Base-by-base conservation (phyloP, 2,329 filamentous ascomycete species). In the Ophiocordyceps sinensis region DNA sequence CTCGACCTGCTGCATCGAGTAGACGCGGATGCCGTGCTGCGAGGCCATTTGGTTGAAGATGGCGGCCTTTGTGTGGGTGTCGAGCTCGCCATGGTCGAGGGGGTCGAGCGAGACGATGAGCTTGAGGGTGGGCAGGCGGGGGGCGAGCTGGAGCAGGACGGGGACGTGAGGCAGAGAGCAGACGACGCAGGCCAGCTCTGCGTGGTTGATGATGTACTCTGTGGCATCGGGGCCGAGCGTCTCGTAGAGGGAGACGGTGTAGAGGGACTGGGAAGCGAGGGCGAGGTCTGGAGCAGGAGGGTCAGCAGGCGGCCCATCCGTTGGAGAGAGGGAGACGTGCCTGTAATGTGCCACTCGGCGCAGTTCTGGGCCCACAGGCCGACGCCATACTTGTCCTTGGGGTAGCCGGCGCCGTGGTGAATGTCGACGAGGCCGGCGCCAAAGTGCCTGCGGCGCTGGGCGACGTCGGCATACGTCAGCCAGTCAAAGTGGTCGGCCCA, bases 191-290 rank as follows among this genome's bases (percentile, higher is more conserved):
- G 71, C 62, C 43, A 96, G 67, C 46, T 79, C 73, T 41, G 86
- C 77, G 59, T 96, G 89, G 62, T 93, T 93, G 66, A 96, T 82
- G 61, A 98, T 95, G 65, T 85, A 96, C 64, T 96, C 87, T 43
- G 85, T 88, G 3, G 88, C 77, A 50, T 94, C 85, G 12, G 89
- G 82, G 10, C 89, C 89, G 5, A 98, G 75, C 12, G 89, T 95
- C 62, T 96, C 91, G 67, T 98, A 98, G 39, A 98, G 80, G 5
- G 89, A 94, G 42, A 98, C 87, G 19, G 82, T 85, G 64, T 73
- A 96, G 28, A 96, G 75, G 8, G 82, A 77, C 61, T 96, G 91
- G 12, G 87, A 91, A 65, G 85, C 78, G 57, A 84, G 80, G 32
- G 77, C 91, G 55, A 96, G 67, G 68, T 96, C 89, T 85, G 43